phyloP scores from a whole-genome alignment of 2,329 filamentous ascomycete genomes.

The Colletotrichum magnum region DNA sequence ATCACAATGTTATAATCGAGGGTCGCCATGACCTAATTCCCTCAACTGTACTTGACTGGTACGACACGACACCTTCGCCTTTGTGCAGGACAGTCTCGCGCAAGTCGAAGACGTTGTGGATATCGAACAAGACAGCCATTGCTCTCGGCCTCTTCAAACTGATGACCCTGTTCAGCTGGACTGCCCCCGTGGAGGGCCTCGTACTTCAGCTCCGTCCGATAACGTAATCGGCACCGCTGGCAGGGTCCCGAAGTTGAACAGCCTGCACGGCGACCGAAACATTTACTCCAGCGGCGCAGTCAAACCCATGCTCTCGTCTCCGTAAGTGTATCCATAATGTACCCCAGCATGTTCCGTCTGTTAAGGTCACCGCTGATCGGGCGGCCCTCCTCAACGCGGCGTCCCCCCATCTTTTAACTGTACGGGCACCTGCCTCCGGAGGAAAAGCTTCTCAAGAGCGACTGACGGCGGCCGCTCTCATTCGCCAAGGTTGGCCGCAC shows the following conservation, averaged over 20 bases:
- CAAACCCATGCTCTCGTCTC: not conserved
- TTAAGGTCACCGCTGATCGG: conserved; percentile 4
- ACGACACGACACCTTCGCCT: too few relatives aligned
- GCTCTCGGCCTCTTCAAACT: conserved; percentile 5
- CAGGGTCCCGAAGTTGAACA: not conserved
- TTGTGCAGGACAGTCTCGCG: too few relatives aligned
- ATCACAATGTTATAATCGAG: not conserved
- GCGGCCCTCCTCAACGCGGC: not conserved
- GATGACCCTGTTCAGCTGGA: not conserved
- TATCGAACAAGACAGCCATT: too few relatives aligned
- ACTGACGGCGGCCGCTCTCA: conserved; percentile 10
- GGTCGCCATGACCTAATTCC: not conserved
- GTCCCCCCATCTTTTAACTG: not conserved
- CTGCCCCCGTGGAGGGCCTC: not conserved
- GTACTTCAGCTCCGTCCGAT: not conserved
- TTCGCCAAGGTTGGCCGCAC: not conserved
- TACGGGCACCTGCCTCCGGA: conserved; percentile 1
- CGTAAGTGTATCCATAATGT: not conserved
- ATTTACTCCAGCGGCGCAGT: conserved; percentile 6
- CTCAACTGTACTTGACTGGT: not conserved
- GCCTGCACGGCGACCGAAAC: not conserved
- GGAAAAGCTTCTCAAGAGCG: conserved; percentile 4
- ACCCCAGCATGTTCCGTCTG: not conserved
- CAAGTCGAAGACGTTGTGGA: too few relatives aligned
- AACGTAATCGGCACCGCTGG: conserved; percentile 1